A percentile compares a stretch with the other conserved stretches of the same genome.
These are phyloP conservation scores for Limtongia smithiae DNA, from an alignment of 805 yeast genomes.

Conservation along the genomic window DNA sequence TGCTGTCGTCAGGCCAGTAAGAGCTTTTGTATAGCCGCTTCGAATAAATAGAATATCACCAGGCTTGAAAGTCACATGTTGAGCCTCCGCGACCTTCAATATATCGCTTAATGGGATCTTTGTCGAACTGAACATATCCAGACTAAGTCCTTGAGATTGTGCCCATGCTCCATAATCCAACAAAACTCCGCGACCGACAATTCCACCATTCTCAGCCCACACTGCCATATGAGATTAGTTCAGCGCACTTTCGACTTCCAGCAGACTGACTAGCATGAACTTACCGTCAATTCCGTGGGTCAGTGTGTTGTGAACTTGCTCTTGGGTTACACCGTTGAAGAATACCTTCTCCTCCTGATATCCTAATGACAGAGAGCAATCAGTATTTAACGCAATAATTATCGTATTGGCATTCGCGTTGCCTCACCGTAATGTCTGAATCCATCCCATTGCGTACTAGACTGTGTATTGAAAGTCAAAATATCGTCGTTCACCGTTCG, in stretches of 20 bases:
- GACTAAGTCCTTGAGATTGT: conserved; percentile 17
- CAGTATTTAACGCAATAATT: no score
- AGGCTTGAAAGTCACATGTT: no score
- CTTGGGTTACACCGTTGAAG: conserved; percentile 20
- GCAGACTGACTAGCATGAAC: no score
- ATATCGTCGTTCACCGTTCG: conserved; percentile 32
- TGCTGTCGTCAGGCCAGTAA: conserved; percentile 10
- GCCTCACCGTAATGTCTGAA: no score
- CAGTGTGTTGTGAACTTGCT: no score
- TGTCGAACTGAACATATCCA: conserved; percentile 24
- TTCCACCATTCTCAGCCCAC: conserved; percentile 30
- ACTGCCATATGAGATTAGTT: conserved; percentile 9
- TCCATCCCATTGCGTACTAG: conserved; percentile 33
- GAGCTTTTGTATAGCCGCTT: conserved; percentile 30
- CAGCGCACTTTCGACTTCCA: conserved; percentile 13
- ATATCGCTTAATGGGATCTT: conserved; percentile 15
- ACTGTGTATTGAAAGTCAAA: conserved; percentile 29
- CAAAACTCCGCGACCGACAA: conserved; percentile 32
- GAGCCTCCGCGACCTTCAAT: conserved; percentile 26
- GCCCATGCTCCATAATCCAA: conserved; percentile 32
- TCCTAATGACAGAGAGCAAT: no score
- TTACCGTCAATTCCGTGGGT: conserved; percentile 4
- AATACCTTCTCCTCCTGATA: conserved; percentile 22
- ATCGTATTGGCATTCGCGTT: no score
- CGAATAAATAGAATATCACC: conserved; percentile 31